These are phyloP conservation scores for Monocercomonoides exilis DNA, from an alignment of 78 protist genomes.

Conservation along the genomic window DNA sequence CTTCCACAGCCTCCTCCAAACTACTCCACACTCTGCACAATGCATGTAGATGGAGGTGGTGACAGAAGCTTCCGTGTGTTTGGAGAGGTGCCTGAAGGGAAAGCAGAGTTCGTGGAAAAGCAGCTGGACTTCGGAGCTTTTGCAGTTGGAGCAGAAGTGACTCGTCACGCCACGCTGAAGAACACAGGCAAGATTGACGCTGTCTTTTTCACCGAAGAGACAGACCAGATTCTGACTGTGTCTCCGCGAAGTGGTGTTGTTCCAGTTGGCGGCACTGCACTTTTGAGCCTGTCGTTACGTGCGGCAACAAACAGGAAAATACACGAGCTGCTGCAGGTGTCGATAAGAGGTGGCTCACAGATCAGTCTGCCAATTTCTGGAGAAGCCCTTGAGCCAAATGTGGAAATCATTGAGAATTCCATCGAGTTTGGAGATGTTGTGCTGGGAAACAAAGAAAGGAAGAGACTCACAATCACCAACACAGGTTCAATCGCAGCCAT, in stretches of 20 bases:
- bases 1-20: neutral
- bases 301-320: neutral
- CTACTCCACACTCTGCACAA: neutral
- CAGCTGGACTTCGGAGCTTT: slow-evolving; percentile 30
- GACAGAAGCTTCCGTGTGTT: neutral
- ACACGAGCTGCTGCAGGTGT: neutral
- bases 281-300: neutral
- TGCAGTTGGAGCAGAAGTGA: slow-evolving; percentile 20
- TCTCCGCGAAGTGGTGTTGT: slow-evolving; percentile 6
- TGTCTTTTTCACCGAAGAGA: neutral
- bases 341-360: slow-evolving; percentile 26
- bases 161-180: neutral
- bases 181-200: neutral
- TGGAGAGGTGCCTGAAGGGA: slow-evolving; percentile 17
- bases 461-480: slow-evolving; percentile 16
- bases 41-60: slow-evolving; percentile 35
- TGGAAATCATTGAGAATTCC: neutral
- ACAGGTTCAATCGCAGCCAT: slow-evolving; percentile 9
- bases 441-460: neutral
- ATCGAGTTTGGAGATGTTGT: slow-evolving; percentile 29
- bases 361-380: slow-evolving; percentile 16
- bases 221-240: neutral
- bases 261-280: neutral
- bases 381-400: slow-evolving; percentile 28
- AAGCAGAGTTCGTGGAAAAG: neutral